Evolutionary conservation across 1,284 basidiomycete genomes (phyloP).

Genomic region (Rhodotorula glutinis): DNA sequence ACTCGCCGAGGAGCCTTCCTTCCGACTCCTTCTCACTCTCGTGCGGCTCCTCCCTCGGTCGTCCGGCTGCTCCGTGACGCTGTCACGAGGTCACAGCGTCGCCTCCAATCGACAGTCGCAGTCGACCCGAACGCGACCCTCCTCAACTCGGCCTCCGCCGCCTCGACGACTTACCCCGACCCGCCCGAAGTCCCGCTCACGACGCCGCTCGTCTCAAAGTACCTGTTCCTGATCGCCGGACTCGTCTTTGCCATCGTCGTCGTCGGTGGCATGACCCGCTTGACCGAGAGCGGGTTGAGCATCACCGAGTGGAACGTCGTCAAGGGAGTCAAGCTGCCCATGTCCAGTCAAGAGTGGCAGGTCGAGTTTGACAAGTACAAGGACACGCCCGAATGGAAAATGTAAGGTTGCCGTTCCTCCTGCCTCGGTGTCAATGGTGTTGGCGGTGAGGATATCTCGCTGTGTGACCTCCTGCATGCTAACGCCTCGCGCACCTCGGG

Average conservation of each 20-base stretch:
- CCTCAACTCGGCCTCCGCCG: conserved; percentile 38
- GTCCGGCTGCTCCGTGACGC: too few relatives aligned
- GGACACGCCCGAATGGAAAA: conserved; percentile 87
- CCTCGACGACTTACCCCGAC: conserved; percentile 13
- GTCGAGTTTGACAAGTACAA: conserved; percentile 94
- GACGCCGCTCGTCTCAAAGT: conserved; percentile 66
- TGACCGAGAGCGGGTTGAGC: conserved; percentile 95
- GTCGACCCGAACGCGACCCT: neutral
- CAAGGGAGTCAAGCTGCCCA: conserved; percentile 81
- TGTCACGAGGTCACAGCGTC: neutral
- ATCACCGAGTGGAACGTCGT: conserved; percentile 98
- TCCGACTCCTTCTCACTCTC: too few relatives aligned
- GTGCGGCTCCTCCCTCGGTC: too few relatives aligned
- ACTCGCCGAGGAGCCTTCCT: too few relatives aligned
- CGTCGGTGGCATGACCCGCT: conserved; percentile 91
- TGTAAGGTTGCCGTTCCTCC: conserved; percentile 60
- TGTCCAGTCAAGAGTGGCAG: conserved; percentile 74
- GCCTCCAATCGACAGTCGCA: conserved; percentile 3
- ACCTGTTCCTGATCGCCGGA: conserved; percentile 77
- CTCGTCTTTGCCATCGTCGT: conserved; percentile 89
- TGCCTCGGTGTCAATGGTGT: neutral
- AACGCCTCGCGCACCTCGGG: too few relatives aligned
- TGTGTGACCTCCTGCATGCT: too few relatives aligned
- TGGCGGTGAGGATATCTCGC: too few relatives aligned
- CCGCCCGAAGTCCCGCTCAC: conserved; percentile 59